Evolutionary conservation across 1,139 yeast genomes (phyloP).

Genomic region (Suhomyces ambrosiae): DNA sequence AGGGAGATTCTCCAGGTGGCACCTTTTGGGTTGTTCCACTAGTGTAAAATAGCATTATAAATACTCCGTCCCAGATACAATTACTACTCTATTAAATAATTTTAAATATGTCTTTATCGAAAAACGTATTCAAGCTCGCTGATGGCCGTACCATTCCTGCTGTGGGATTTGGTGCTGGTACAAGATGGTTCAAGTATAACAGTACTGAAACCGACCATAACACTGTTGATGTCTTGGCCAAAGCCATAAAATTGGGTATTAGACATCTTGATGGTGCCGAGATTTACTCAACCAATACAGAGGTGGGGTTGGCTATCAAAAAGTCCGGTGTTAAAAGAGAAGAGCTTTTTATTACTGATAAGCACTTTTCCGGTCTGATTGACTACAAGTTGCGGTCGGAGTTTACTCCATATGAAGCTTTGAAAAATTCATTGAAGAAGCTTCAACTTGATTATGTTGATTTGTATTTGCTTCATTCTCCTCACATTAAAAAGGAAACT

Average conservation of each 20-base stretch:
- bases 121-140: constrained; percentile 24
- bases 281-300: constrained; percentile 35
- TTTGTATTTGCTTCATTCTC: constrained; percentile 52
- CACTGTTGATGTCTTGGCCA: constrained; percentile 25
- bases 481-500: constrained; percentile 33
- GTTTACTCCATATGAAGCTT: constrained; percentile 31
- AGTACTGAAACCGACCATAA: constrained; percentile 22
- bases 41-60: too few relatives aligned
- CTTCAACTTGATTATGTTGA: constrained; percentile 48
- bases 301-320: constrained; percentile 32
- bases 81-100: too few relatives aligned
- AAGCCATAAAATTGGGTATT: constrained; percentile 34
- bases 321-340: constrained; percentile 35
- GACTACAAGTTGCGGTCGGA: constrained; percentile 16
- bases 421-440: constrained; percentile 34
- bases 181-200: constrained; percentile 35
- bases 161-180: constrained; percentile 40
- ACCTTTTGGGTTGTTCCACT: too few relatives aligned
- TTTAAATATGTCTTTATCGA: constrained; percentile 14
- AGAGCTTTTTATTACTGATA: constrained; percentile 57
- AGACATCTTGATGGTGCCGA: constrained; percentile 44
- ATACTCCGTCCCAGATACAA: too few relatives aligned
- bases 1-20: too few relatives aligned
- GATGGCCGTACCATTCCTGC: constrained; percentile 32
- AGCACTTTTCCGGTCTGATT: constrained; percentile 36